phyloP scores from a whole-genome alignment of 306 rosid genomes.

The Macrotyloma uniflorum region DNA sequence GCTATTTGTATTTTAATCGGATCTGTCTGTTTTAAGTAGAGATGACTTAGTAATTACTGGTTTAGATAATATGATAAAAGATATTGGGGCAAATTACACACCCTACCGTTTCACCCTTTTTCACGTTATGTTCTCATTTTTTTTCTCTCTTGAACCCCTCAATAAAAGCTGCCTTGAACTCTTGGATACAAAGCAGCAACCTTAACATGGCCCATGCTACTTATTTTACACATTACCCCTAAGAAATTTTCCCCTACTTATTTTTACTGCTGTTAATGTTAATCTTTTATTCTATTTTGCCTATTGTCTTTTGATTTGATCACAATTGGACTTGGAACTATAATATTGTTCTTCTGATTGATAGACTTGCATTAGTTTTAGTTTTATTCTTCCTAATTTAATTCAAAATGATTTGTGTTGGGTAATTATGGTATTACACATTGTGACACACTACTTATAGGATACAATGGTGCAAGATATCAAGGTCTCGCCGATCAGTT shows the following conservation, averaged over 20 bases:
- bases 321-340: background rate
- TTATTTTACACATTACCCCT: background rate
- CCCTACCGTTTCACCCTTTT: background rate
- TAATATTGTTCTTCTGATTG: conserved; percentile 8
- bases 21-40: conserved; percentile 16
- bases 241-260: too few relatives aligned
- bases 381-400: conserved; percentile 23
- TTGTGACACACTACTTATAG: conserved; percentile 52
- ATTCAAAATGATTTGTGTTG: conserved; percentile 8
- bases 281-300: background rate
- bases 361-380: conserved; percentile 12
- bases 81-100: background rate
- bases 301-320: background rate
- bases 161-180: background rate
- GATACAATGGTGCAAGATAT: conserved; percentile 67
- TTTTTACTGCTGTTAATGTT: background rate
- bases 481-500: conserved; percentile 44
- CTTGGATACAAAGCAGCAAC: background rate
- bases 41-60: conserved; percentile 8
- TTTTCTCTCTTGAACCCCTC: background rate
- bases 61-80: background rate
- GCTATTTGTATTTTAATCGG: conserved; percentile 14
- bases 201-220: background rate
- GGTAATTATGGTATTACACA: conserved; percentile 21
- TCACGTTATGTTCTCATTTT: background rate